A percentile compares a stretch with the other conserved stretches of the same genome.
Evolutionary conservation across 768 basidiomycete species (phyloP).

Genomic region (Auriculariales sp.): DNA sequence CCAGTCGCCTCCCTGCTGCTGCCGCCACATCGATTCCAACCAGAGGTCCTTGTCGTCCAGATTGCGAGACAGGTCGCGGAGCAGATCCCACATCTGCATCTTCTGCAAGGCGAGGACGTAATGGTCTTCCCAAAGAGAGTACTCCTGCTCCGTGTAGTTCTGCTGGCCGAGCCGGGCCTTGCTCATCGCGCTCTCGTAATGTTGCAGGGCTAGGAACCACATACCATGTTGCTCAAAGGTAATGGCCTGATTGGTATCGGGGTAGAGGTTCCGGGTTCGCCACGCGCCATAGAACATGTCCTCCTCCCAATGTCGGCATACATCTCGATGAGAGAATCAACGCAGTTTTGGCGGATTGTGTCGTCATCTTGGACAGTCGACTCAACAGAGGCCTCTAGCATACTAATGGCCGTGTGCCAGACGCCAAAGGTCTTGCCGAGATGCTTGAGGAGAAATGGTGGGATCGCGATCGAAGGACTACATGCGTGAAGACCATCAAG

Average conservation of each 20-base stretch:
- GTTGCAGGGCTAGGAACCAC: constrained; percentile 83
- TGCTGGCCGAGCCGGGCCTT: constrained; percentile 69
- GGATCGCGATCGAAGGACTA: constrained; percentile 72
- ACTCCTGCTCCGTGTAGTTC: constrained; percentile 88
- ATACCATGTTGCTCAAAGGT: constrained; percentile 93
- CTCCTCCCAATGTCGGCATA: constrained; percentile 93
- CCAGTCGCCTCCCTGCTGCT: constrained; percentile 60
- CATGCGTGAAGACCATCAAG: constrained; percentile 78
- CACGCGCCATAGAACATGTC: constrained; percentile 96
- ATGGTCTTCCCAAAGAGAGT: constrained; percentile 98
- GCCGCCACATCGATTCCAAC: constrained; percentile 92
- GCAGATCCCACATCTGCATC: constrained; percentile 92
- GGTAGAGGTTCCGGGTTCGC: constrained; percentile 76
- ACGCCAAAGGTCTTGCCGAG: constrained; percentile 90
- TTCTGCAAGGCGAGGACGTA: constrained; percentile 95
- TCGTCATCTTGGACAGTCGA: constrained; percentile 68
- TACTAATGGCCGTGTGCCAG: constrained; percentile 86
- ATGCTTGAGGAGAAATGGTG: constrained; percentile 91
- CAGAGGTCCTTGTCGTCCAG: constrained; percentile 87
- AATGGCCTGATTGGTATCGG: constrained; percentile 77
- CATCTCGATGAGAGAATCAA: constrained; percentile 84
- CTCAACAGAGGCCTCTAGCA: constrained; percentile 70
- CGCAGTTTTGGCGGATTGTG: constrained; percentile 64
- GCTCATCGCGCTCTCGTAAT: constrained; percentile 83
- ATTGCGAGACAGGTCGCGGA: constrained; percentile 77